Evolutionary conservation across 805 yeast genomes (phyloP), one percentile per base, ranked within the genome.

Genomic region (Pichia paraexigua): DNA sequence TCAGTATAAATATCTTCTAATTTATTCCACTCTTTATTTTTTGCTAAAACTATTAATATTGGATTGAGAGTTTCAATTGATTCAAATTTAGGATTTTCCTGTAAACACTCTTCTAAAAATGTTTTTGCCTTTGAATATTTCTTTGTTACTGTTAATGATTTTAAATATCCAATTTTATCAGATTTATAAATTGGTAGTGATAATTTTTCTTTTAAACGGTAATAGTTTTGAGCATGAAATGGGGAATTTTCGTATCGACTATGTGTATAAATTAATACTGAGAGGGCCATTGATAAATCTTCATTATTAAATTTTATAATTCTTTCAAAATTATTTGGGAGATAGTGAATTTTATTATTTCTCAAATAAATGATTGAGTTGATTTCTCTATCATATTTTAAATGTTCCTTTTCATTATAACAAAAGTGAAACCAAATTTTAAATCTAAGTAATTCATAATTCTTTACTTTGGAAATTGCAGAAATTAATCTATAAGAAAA

Each of bases 1-100:
- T 70, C 72, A 58, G 81, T 83, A 61, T 85, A 84, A 46, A 77
- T 76, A 13, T 65, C 57, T 62, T 80, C 84, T 52, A 86, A 65
- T 9, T 73, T 65, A 21, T 64, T 64, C 87, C 87, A 85, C 54
- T 53, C 53, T 12, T 53, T 47, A n/a, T 51, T 53, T 24, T 55
- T 53, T 2, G 66, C 55, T 11, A 62, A 53, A n/a, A 54, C 47
- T 13, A 51, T 37, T n/a, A 61, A 56, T 5, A 62, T 46, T 2
- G 53, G 44, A 20, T 58, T 52, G 27, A 53, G 53, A 7, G 62
- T 55, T 43, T 58, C 55, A 13, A 46, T 21, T 40, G 53, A 50
- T 20, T 59, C 47, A 37, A 60, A 57, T 5, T 41, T 20, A 4
- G 49, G 25, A 27, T 53, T 56, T 5, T 48, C 43, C 7, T 41